These are phyloP conservation scores for Chondrus crispus DNA, from an alignment of 23 red algal species.

Conservation along the genomic window DNA sequence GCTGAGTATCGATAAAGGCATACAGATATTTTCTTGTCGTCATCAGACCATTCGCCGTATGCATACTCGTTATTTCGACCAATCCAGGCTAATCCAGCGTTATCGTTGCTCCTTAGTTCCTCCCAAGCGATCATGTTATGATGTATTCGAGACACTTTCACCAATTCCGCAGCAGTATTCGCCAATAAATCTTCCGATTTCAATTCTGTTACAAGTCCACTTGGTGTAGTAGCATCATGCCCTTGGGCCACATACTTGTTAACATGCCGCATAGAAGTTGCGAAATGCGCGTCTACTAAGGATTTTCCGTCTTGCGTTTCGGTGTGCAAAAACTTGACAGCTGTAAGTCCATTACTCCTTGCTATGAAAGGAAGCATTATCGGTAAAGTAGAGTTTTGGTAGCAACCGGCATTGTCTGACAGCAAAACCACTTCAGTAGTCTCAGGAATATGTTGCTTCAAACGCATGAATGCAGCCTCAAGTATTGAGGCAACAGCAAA, in stretches of 20 bases:
- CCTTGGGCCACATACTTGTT: background rate
- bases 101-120: background rate
- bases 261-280: background rate
- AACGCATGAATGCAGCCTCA: background rate
- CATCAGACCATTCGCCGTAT: background rate
- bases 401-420: slow-evolving; percentile 7
- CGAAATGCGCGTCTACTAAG: background rate
- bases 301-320: slow-evolving; percentile 17
- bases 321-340: background rate
- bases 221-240: background rate
- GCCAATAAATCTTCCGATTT: background rate
- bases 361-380: background rate
- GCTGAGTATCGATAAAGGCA: background rate
- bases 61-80: background rate
- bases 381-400: background rate
- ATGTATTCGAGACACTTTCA: background rate
- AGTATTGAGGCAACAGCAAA: background rate
- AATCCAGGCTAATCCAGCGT: background rate
- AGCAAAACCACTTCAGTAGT: background rate
- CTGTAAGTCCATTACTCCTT: background rate
- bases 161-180: background rate
- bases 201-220: background rate
- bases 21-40: background rate
- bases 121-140: background rate
- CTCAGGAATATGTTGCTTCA: slow-evolving; percentile 1